Percentiles rank a stretch among this genome's conserved stretches.
These are phyloP conservation scores for Auricularia cornea DNA, from an alignment of 768 basidiomycete genomes.

Conservation along the genomic window DNA sequence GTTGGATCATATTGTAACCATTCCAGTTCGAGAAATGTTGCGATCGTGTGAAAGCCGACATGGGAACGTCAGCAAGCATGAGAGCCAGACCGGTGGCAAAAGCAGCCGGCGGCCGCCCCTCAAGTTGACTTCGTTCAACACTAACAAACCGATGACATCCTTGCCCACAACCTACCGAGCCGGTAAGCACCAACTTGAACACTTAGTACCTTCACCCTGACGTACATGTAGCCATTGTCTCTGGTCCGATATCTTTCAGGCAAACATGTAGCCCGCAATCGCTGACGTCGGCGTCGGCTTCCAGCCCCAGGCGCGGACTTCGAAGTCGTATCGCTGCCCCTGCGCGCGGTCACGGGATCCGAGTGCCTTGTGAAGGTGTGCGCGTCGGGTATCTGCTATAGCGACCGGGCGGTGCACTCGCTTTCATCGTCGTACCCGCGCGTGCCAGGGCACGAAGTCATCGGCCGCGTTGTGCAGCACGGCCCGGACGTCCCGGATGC, in stretches of 20 bases:
- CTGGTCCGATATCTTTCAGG: not conserved
- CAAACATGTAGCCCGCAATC: not conserved
- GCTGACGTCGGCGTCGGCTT: no score
- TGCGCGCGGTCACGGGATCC: not conserved
- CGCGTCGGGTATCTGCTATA: constrained; percentile 20
- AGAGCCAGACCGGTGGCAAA: no score
- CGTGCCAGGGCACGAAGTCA: constrained; percentile 22
- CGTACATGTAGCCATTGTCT: not conserved
- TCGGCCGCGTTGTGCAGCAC: constrained; percentile 18
- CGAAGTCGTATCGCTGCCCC: not conserved
- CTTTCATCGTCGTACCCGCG: constrained; percentile 12
- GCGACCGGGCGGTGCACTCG: constrained; percentile 10
- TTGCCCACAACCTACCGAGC: not conserved
- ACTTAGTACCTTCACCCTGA: not conserved
- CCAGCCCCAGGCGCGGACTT: not conserved
- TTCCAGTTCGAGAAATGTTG: no score
- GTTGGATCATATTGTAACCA: no score
- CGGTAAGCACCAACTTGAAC: not conserved
- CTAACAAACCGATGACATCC: no score
- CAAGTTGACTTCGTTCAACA: no score
- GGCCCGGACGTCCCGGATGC: constrained; percentile 6
- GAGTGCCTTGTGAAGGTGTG: constrained; percentile 20
- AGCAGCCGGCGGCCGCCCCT: no score
- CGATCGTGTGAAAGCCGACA: no score
- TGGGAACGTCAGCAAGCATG: no score